Base-by-base conservation (phyloP, 768 basidiomycete species). In the Russula vinacea region DNA sequence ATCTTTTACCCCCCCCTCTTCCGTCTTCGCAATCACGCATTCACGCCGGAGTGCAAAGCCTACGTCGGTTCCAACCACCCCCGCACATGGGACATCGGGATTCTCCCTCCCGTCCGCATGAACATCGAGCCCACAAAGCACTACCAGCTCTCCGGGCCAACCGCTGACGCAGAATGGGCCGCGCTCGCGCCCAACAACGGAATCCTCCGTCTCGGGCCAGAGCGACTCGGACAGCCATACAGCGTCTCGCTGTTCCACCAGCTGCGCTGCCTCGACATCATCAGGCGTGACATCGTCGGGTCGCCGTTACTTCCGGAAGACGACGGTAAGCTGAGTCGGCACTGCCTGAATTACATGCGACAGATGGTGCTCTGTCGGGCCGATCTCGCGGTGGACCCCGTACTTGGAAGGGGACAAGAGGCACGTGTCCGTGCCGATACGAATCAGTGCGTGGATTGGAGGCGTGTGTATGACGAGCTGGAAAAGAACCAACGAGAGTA, bases 341-440 rank as follows among this genome's bases (percentile, higher is more conserved):
- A 80, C 40, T 79, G 78, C 52, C 62, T 79, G 67, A 79, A 79
- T 60, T 79, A 80, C 39, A 62, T 80, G 19, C 69, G 74, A 4
- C 76, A 79, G 71, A 74, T 74, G 72, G 60, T 78, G 0, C 66
- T 76, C 33, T 80, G 78, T 47, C 72, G 73, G 0, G 73, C 72
- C 4, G 73, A 78, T 58, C 71, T 72, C 29, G 70, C 73, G 32
- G 39, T 79, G 57, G 74, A 76, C 57, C 42, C 71, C 11, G 45
- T 67, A 33, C 47, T 35, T 44, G 52, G 68, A 62, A 44, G 58
- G 29, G 56, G 59, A 29, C 24, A 39, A 32, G 49, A 58, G 14
- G 65, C 63, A 2, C 58, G 64, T 29, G 64, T 70, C 16, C 55
- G 53, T 14, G 26, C 60, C 2, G 57, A 54, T 3, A 54, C 62